Evolutionary conservation across 2,329 filamentous ascomycete genomes (phyloP).

Genomic region (Aspergillus puulaauensis): DNA sequence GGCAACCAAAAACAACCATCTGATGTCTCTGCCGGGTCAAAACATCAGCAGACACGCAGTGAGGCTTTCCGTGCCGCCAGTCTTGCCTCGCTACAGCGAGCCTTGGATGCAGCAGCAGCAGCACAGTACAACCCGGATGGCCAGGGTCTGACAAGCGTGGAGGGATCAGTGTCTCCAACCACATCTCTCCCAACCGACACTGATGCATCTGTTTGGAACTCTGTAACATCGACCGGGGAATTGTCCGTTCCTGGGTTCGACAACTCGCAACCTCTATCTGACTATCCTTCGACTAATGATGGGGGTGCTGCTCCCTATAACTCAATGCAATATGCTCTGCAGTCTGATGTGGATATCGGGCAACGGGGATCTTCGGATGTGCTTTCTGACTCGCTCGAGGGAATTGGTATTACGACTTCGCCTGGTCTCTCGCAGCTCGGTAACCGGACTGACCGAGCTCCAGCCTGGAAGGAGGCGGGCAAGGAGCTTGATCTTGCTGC

Average conservation of each 20-base stretch:
- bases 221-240: conserved; percentile 21
- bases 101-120: conserved; percentile 43
- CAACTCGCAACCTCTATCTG: conserved; percentile 18
- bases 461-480: conserved; percentile 35
- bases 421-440: conserved; percentile 26
- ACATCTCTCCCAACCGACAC: conserved; percentile 22
- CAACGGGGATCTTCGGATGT: conserved; percentile 37
- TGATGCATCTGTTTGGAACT: conserved; percentile 6
- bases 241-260: conserved; percentile 22
- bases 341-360: conserved; percentile 29
- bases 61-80: conserved; percentile 42
- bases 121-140: conserved; percentile 31
- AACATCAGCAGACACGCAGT: conserved; percentile 38
- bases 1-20: conserved; percentile 21
- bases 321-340: conserved; percentile 34
- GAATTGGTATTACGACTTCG: conserved; percentile 35
- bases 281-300: conserved; percentile 24
- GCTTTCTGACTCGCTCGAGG: conserved; percentile 32
- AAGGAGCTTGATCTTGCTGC: conserved; percentile 48
- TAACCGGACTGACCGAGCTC: conserved; percentile 24
- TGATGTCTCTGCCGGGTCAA: conserved; percentile 24
- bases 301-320: conserved; percentile 27
- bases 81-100: conserved; percentile 45
- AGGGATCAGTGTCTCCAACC: conserved; percentile 30
- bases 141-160: conserved; percentile 23